Evolutionary conservation across 768 basidiomycete species (phyloP).

Genomic region (Boletales sp.): DNA sequence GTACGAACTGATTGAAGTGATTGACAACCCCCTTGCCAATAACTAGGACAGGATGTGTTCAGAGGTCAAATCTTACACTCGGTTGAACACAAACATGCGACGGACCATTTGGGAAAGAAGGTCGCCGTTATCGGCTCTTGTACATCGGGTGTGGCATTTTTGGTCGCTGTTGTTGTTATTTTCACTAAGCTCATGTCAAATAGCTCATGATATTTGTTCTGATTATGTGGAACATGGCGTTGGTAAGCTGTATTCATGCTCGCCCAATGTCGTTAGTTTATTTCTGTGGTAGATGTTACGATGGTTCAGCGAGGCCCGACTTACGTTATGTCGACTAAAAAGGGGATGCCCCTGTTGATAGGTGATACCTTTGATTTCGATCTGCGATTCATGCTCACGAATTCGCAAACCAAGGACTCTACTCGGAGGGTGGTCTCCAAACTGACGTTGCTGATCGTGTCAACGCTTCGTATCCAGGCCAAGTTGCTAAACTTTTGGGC

Average conservation of each 20-base stretch:
- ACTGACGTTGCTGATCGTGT: conserved; percentile 55
- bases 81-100: conserved; percentile 48
- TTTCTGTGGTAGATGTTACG: conserved; percentile 36
- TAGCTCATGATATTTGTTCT: conserved; percentile 48
- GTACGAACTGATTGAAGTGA: conserved; percentile 22
- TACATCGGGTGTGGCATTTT: conserved; percentile 46
- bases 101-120: conserved; percentile 63
- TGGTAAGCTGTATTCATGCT: conserved; percentile 29
- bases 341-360: conserved; percentile 32
- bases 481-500: conserved; percentile 28
- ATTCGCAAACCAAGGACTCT: conserved; percentile 25
- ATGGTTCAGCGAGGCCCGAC: conserved; percentile 52
- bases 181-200: conserved; percentile 1
- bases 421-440: conserved; percentile 44
- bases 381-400: conserved; percentile 7
- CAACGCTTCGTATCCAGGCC: conserved; percentile 43
- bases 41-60: conserved; percentile 45
- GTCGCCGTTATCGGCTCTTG: conserved; percentile 67
- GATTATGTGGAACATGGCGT: conserved; percentile 45
- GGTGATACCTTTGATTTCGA: conserved; percentile 10
- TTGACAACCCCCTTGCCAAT: background rate
- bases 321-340: conserved; percentile 47
- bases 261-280: background rate
- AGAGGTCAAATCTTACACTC: conserved; percentile 65
- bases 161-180: too few relatives aligned